A percentile compares a stretch with the other conserved stretches of the same genome.
phyloP scores from a whole-genome alignment of 257 asterid species.

The Ilex aquifolium region DNA sequence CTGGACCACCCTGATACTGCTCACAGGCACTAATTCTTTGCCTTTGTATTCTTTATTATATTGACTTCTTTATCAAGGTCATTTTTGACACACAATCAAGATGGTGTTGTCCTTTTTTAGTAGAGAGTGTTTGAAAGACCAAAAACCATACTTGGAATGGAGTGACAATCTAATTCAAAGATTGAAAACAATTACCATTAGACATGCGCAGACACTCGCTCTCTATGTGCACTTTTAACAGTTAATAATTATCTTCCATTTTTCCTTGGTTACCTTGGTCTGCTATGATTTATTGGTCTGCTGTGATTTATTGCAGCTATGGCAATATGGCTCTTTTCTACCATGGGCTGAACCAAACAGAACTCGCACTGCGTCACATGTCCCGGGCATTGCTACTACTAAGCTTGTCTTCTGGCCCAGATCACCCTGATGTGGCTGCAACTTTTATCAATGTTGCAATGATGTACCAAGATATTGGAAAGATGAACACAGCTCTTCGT shows the following conservation, averaged over 20 bases:
- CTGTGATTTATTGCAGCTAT: conserved; percentile 48
- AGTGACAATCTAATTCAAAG: no score
- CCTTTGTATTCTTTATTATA: conserved; percentile 5
- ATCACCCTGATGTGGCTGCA: conserved; percentile 97
- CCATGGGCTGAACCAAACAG: conserved; percentile 94
- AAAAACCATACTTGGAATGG: no score
- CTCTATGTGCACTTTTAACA: no score
- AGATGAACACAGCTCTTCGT: conserved; percentile 87
- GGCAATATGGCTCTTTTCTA: conserved; percentile 98
- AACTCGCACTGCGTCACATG: conserved; percentile 92
- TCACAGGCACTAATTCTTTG: conserved; percentile 51
- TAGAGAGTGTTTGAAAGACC: no score
- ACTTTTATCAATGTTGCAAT: conserved; percentile 93
- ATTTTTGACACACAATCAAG: neutral
- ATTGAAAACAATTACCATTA: no score
- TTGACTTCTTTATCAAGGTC: conserved; percentile 3
- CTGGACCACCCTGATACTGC: conserved; percentile 98
- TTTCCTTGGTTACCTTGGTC: neutral
- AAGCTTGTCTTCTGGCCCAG: conserved; percentile 83
- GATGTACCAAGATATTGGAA: conserved; percentile 96
- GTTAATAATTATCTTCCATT: no score
- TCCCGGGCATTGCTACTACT: conserved; percentile 78
- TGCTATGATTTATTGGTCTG: neutral
- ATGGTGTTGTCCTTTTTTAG: no score
- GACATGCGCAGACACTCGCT: no score